Percentiles rank a stretch among this genome's conserved stretches.
Evolutionary conservation across 495 filamentous ascomycete genomes (phyloP).

Genomic region (Alectoria sarmentosa): DNA sequence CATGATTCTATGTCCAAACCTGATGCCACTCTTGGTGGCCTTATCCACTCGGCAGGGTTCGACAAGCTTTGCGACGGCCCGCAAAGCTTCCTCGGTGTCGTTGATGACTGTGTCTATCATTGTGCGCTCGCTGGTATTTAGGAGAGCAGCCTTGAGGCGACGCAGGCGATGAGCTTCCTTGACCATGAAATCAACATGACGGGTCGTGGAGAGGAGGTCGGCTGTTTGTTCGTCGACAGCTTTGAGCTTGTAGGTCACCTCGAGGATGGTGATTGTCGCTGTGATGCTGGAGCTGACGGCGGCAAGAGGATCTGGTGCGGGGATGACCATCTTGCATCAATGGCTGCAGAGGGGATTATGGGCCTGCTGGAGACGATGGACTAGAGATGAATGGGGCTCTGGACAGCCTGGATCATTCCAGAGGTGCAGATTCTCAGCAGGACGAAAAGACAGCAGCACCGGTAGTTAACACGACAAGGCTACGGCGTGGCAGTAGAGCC

Average conservation of each 20-base stretch:
- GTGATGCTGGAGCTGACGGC: conserved; percentile 6
- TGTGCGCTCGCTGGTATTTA: conserved; percentile 21
- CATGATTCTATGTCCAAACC: conserved; percentile 23
- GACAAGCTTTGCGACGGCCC: conserved; percentile 23
- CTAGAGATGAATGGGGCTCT: too few relatives aligned
- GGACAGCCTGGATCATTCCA: too few relatives aligned
- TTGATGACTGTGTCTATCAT: conserved; percentile 28
- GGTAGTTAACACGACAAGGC: neutral
- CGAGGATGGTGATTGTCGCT: conserved; percentile 18
- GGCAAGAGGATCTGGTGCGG: conserved; percentile 10
- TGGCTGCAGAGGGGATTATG: neutral
- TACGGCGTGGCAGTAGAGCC: neutral
- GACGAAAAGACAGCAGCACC: neutral
- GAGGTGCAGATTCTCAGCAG: too few relatives aligned
- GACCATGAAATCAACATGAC: conserved; percentile 25
- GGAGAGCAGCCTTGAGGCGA: conserved; percentile 16
- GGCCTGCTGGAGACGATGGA: neutral
- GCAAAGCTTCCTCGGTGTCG: conserved; percentile 26
- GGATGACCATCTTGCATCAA: neutral
- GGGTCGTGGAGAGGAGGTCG: conserved; percentile 27
- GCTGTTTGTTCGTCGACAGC: conserved; percentile 27
- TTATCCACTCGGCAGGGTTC: conserved; percentile 23
- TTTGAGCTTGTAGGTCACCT: conserved; percentile 24
- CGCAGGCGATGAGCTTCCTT: conserved; percentile 27
- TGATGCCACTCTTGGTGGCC: conserved; percentile 9